Base-by-base conservation (phyloP, 2,329 filamentous ascomycete genomes). In the Didymella pomorum region DNA sequence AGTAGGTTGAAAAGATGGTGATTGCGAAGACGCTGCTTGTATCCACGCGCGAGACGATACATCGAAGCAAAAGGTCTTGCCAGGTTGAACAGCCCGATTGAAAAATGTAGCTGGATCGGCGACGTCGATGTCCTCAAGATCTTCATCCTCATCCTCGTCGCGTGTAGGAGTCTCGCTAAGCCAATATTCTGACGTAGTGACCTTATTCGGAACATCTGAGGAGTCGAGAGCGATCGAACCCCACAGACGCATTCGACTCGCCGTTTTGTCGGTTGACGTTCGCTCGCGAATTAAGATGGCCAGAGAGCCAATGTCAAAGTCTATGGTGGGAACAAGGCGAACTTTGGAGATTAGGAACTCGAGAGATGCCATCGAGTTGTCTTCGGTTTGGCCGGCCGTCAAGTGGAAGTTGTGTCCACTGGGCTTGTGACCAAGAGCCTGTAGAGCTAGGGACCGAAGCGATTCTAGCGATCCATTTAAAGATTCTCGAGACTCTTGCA, bases 301-400 rank as follows among this genome's bases (percentile, higher is more conserved):
- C 31, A 89, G 71, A 29, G 81, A 76, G 1, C 73, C 71, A 4
- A 81, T 76, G 2, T 78, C 68, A 81, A 87, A 89, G 7, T 77
- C 65, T 1, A 87, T 21, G 0, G 72, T 60, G 0, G 83, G 80
- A 16, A 89, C 62, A 6, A 83, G 69, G 2, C 75, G 73, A 4
- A 81, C 80, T 65, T 89, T 88, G 20, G 83, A 77, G 4, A 85
- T 58, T 5, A 88, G 71, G 31, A 82, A 84, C 8, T 81, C 76
- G 58, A 84, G 81, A n/a, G 80, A 73, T 18, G 79, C 77, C 5
- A 78, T 73, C 4, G 75, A 69, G 10, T 75, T 64, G 23, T 85
- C 80, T 33, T 82, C 79, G 41, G 80, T 85, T 65, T 89, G 87
- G 0, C 84, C 87, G 23, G 89, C 74, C 0, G 86, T 89, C 73